A percentile compares a stretch with the other conserved stretches of the same genome.
phyloP scores from a whole-genome alignment of 1,284 basidiomycete genomes.

The Trichosporon inkin region DNA sequence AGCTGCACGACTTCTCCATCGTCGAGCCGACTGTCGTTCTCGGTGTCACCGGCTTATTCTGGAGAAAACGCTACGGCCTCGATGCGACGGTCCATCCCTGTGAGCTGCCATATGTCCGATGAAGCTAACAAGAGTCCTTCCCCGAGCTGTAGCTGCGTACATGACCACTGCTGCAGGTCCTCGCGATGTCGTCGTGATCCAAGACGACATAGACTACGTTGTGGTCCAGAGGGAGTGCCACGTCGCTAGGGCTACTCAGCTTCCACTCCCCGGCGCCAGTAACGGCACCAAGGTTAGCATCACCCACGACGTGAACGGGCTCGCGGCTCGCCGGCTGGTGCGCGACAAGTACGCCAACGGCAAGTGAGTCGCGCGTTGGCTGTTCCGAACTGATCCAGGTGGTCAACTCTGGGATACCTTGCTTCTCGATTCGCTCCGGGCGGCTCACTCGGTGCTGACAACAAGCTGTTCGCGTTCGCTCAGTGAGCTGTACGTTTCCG shows the following conservation, averaged over 20 bases:
- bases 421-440: slow-evolving; percentile 12
- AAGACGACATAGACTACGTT: slow-evolving; percentile 11
- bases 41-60: background rate
- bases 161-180: slow-evolving; percentile 1
- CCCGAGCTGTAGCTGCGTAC: background rate
- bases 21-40: background rate
- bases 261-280: background rate
- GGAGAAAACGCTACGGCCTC: slow-evolving; percentile 5
- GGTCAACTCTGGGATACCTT: slow-evolving; percentile 13
- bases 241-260: background rate
- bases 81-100: slow-evolving; percentile 8
- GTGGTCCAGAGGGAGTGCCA: background rate
- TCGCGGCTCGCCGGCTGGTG: slow-evolving; percentile 8
- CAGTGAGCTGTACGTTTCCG: background rate
- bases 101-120: background rate
- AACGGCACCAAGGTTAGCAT: background rate
- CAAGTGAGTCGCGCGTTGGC: background rate
- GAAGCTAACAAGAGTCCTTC: slow-evolving; percentile 7
- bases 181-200: slow-evolving; percentile 9
- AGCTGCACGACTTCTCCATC: background rate
- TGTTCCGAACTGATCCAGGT: slow-evolving; percentile 8
- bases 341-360: slow-evolving; percentile 19
- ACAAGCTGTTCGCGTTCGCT: slow-evolving; percentile 16
- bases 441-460: slow-evolving; percentile 12
- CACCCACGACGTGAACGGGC: slow-evolving; percentile 7